A percentile compares a stretch with the other conserved stretches of the same genome.
phyloP scores from a whole-genome alignment of 2,329 filamentous ascomycete species.

The Karstenula rhodostoma region DNA sequence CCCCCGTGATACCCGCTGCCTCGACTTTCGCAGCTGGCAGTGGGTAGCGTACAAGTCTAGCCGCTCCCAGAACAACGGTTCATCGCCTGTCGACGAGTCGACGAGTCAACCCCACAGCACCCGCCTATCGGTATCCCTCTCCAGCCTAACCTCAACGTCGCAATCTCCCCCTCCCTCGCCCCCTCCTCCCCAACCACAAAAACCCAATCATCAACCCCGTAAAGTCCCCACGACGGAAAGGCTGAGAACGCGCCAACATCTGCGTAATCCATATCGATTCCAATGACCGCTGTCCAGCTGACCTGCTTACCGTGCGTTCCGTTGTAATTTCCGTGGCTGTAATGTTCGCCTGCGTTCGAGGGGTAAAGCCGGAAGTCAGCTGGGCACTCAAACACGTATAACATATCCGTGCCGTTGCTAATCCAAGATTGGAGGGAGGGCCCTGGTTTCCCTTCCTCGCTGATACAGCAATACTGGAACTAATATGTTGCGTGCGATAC shows the following conservation, averaged over 20 bases:
- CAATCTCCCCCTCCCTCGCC: not conserved
- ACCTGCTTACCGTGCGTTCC: not conserved
- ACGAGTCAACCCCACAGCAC: not conserved
- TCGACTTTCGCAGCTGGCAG: no score
- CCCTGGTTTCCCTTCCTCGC: conserved; percentile 30
- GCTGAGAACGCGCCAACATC: conserved; percentile 15
- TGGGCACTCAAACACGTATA: conserved; percentile 24
- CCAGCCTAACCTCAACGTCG: not conserved
- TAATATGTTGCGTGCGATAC: not conserved
- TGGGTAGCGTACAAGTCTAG: no score
- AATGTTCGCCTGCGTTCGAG: not conserved
- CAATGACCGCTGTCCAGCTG: not conserved
- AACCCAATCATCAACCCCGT: not conserved
- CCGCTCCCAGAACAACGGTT: no score
- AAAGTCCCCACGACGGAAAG: conserved; percentile 6
- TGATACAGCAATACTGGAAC: conserved; percentile 20
- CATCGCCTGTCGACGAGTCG: no score
- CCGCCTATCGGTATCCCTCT: no score
- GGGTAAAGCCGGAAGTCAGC: conserved; percentile 17
- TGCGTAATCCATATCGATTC: not conserved
- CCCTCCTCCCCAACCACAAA: not conserved
- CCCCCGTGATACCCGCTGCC: no score
- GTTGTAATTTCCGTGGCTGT: not conserved
- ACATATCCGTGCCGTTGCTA: conserved; percentile 36
- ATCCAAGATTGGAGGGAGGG: conserved; percentile 39